Percentiles rank a stretch among this genome's conserved stretches.
These are phyloP conservation scores for Cystoderma amianthinum DNA, from an alignment of 768 basidiomycete species.

Conservation along the genomic window DNA sequence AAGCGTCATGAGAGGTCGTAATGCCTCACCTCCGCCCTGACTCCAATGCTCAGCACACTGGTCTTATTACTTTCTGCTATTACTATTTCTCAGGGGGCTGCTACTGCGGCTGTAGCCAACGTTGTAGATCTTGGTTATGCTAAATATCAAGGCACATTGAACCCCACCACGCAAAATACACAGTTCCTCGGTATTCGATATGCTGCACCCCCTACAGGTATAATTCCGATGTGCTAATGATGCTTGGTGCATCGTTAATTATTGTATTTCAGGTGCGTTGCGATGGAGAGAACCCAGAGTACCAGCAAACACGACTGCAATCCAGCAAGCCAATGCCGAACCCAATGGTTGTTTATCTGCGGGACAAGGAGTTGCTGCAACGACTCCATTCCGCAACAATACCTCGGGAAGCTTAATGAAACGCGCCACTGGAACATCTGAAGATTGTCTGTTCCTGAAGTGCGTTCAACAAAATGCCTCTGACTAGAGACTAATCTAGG, in stretches of 20 bases:
- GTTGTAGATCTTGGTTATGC: slow-evolving; percentile 39
- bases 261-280: slow-evolving; percentile 13
- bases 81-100: slow-evolving; percentile 6
- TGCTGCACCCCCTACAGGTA: slow-evolving; percentile 42
- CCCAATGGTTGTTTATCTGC: slow-evolving; percentile 23
- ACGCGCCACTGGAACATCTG: slow-evolving; percentile 8
- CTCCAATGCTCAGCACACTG: not conserved
- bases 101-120: slow-evolving; percentile 1
- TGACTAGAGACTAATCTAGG: not conserved
- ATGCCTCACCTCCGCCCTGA: not conserved
- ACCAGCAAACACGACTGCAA: slow-evolving; percentile 13
- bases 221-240: slow-evolving; percentile 3
- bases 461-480: slow-evolving; percentile 4
- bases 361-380: slow-evolving; percentile 15
- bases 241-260: not conserved
- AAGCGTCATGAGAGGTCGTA: not conserved
- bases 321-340: slow-evolving; percentile 18
- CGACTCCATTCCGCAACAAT: slow-evolving; percentile 13
- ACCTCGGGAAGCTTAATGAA: not conserved
- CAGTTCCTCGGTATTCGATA: slow-evolving; percentile 39
- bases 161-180: slow-evolving; percentile 23
- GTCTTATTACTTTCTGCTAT: slow-evolving; percentile 3
- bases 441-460: slow-evolving; percentile 27
- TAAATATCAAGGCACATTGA: slow-evolving; percentile 30
- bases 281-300: slow-evolving; percentile 23